phyloP scores from a whole-genome alignment of 2,329 filamentous ascomycete species.

The Pyrenophora teres region DNA sequence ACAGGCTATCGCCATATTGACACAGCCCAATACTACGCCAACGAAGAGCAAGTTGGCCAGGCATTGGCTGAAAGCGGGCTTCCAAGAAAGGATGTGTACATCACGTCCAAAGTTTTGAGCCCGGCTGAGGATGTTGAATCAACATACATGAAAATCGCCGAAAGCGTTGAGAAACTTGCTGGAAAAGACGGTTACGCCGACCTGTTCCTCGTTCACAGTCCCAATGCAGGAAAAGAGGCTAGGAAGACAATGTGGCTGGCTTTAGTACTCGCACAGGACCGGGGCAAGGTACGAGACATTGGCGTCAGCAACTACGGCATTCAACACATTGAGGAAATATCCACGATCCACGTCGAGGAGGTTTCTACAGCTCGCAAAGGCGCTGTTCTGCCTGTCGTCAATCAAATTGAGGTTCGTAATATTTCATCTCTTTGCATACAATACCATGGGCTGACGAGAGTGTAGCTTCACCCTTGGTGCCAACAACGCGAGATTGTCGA shows the following conservation, averaged over 20 bases:
- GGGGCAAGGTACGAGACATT: constrained; percentile 67
- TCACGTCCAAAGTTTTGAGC: constrained; percentile 72
- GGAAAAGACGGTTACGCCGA: constrained; percentile 68
- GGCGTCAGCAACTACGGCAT: constrained; percentile 76
- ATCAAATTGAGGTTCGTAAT: constrained; percentile 70
- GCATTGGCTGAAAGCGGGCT: constrained; percentile 64
- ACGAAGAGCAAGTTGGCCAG: constrained; percentile 69
- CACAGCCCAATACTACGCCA: constrained; percentile 71
- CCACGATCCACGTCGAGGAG: constrained; percentile 61
- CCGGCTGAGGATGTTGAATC: constrained; percentile 59
- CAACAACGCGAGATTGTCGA: constrained; percentile 65
- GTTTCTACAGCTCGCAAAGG: too few species aligned
- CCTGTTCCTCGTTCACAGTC: constrained; percentile 71
- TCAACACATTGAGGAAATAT: constrained; percentile 71
- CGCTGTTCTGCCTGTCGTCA: constrained; percentile 69
- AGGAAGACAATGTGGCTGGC: constrained; percentile 69
- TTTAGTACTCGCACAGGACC: constrained; percentile 64
- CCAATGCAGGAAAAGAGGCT: constrained; percentile 59
- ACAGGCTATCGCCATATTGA: constrained; percentile 68
- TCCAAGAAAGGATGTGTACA: constrained; percentile 64
- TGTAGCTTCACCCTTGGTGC: constrained; percentile 71
- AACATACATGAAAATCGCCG: constrained; percentile 63
- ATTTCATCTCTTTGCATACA: too few species aligned
- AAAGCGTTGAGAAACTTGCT: constrained; percentile 66
- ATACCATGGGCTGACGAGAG: constrained; percentile 2